A percentile compares a stretch with the other conserved stretches of the same genome.
These are phyloP conservation scores for Populus davidiana DNA, from an alignment of 345 rosid species.

Conservation along the genomic window DNA sequence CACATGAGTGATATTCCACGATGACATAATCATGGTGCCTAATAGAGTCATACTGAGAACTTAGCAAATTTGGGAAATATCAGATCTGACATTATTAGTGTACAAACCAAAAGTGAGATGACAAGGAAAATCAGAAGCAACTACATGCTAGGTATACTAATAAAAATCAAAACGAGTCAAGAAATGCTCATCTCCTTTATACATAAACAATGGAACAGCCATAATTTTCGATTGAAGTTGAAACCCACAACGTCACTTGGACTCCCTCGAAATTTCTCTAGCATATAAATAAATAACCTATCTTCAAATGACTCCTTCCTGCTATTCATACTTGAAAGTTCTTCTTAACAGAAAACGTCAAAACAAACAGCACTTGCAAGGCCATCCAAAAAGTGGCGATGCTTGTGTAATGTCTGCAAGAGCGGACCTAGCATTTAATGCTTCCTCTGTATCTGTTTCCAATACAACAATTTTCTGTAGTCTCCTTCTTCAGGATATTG, in stretches of 20 bases:
- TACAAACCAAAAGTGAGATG: neutral
- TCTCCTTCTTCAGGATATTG: neutral
- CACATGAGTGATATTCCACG: neutral
- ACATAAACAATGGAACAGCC: too few species aligned
- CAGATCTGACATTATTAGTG: neutral
- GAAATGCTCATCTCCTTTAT: neutral
- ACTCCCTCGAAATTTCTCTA: neutral
- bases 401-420: neutral
- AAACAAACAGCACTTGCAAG: neutral
- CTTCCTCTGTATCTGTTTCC: neutral
- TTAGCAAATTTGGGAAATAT: neutral
- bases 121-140: neutral
- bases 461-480: neutral
- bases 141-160: neutral
- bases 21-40: neutral
- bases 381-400: neutral
- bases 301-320: neutral
- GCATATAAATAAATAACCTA: neutral
- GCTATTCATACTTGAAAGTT: neutral
- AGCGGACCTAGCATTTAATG: neutral
- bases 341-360: neutral
- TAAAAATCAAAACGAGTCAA: neutral
- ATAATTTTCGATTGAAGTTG: too few species aligned
- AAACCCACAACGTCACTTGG: too few species aligned
- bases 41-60: constrained; percentile 1